phyloP scores from a whole-genome alignment of 176 grass and related monocot genomes.

The Rhynchospora tenuis region DNA sequence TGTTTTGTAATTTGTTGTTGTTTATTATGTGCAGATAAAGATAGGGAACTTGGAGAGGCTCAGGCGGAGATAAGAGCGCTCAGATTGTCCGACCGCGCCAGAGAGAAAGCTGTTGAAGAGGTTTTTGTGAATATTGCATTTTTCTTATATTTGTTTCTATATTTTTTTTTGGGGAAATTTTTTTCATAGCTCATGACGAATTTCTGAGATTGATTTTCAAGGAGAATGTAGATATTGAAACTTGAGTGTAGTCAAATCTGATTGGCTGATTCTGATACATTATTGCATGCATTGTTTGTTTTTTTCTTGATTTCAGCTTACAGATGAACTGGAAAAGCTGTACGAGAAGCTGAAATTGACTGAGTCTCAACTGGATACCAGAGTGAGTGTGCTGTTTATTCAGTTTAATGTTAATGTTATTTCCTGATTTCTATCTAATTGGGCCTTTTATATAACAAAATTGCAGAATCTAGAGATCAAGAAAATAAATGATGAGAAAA shows the following conservation, averaged over 20 bases:
- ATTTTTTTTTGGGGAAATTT: neutral
- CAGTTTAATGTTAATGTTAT: neutral
- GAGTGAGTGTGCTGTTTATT: constrained; percentile 38
- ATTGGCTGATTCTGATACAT: neutral
- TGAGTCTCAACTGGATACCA: constrained; percentile 76
- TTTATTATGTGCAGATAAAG: constrained; percentile 56
- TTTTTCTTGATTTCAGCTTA: constrained; percentile 53
- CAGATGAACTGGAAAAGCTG: constrained; percentile 79
- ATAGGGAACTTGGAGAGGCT: constrained; percentile 80
- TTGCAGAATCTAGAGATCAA: constrained; percentile 94
- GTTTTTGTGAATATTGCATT: constrained; percentile 28
- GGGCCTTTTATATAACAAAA: constrained; percentile 6
- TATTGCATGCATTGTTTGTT: constrained; percentile 7
- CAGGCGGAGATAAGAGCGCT: constrained; percentile 90
- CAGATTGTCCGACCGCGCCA: constrained; percentile 83
- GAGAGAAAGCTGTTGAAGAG: constrained; percentile 99
- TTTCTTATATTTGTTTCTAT: neutral
- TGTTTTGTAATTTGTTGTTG: neutral
- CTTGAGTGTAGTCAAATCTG: neutral
- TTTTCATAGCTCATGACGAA: neutral
- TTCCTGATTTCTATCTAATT: constrained; percentile 1
- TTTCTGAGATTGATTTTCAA: neutral
- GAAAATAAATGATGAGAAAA: constrained; percentile 98
- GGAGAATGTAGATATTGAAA: neutral
- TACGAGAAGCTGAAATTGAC: constrained; percentile 84